Conservation (phyloP, 2,329 filamentous ascomycete species). For the Fusarium nurragi region DNA sequence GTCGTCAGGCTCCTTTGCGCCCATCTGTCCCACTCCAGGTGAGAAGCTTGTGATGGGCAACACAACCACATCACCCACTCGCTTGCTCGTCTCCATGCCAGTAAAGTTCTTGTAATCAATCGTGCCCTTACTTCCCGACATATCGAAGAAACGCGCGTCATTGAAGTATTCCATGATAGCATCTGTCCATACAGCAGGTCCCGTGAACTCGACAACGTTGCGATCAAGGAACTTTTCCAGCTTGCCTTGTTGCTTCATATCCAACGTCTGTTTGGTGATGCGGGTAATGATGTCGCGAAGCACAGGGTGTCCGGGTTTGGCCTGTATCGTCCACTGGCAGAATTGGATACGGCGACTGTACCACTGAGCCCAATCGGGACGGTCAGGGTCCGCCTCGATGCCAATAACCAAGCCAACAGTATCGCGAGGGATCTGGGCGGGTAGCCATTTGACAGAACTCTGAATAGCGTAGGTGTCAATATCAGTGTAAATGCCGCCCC, state of each 20-base stretch:
- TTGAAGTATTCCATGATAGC: conserved; percentile 93
- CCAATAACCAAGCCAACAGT: conserved; percentile 88
- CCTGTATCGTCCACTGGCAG: conserved; percentile 98
- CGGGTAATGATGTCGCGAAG: conserved; percentile 86
- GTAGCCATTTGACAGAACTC: conserved; percentile 88
- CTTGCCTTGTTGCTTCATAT: conserved; percentile 73
- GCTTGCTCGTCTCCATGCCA: conserved; percentile 82
- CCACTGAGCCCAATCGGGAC: conserved; percentile 92
- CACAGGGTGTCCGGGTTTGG: conserved; percentile 92
- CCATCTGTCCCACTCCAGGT: conserved; percentile 93
- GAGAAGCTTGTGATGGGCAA: conserved; percentile 98
- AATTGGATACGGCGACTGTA: conserved; percentile 97
- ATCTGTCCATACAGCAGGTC: conserved; percentile 95
- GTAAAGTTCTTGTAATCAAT: conserved; percentile 92
- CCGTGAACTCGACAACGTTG: conserved; percentile 91
- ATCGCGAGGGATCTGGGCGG: conserved; percentile 76
- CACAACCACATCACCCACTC: conserved; percentile 91
- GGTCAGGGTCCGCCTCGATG: conserved; percentile 95
- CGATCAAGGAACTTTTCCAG: conserved; percentile 70
- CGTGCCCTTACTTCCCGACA: conserved; percentile 72
- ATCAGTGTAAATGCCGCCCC: conserved; percentile 79
- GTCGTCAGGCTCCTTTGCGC: conserved; percentile 85
- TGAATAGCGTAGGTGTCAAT: conserved; percentile 91
- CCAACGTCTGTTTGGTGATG: conserved; percentile 84
- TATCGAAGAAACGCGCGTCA: conserved; percentile 86